Evolutionary conservation across 140 eudicot genomes (phyloP).

Genomic region (Flaveria floridana): DNA sequence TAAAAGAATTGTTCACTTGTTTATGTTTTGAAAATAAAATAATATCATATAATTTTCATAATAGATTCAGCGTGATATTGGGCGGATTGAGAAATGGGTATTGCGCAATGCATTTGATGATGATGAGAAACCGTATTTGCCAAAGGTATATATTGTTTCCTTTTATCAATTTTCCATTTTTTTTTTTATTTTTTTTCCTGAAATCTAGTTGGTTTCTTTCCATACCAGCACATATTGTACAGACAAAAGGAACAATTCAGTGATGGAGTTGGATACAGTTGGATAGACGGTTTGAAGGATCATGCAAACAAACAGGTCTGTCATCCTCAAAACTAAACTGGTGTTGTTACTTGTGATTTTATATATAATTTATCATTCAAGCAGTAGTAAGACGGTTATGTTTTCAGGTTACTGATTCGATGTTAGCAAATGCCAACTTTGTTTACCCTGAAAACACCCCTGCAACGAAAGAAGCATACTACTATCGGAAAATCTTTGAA

Average conservation of each 20-base stretch:
- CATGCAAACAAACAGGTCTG: slow-evolving; percentile 44
- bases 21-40: too few species aligned
- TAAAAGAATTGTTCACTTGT: neutral
- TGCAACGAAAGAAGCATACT: slow-evolving; percentile 82
- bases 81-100: slow-evolving; percentile 69
- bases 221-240: slow-evolving; percentile 76
- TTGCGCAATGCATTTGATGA: slow-evolving; percentile 79
- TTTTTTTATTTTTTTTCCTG: neutral
- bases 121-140: slow-evolving; percentile 69
- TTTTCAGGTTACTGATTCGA: slow-evolving; percentile 28
- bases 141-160: slow-evolving; percentile 52
- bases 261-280: slow-evolving; percentile 97
- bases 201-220: neutral
- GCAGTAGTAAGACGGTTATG: neutral
- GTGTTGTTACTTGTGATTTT: neutral
- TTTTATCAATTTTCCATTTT: neutral
- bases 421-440: slow-evolving; percentile 60
- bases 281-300: slow-evolving; percentile 98
- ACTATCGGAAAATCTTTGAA: slow-evolving; percentile 84
- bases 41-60: too few species aligned
- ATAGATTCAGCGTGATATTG: neutral
- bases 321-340: neutral
- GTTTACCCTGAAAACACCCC: slow-evolving; percentile 93
- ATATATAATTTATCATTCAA: too few species aligned
- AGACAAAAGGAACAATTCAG: slow-evolving; percentile 96